These are phyloP conservation scores for Puccinia horiana DNA, from an alignment of 1,284 basidiomycete genomes.

Conservation along the genomic window DNA sequence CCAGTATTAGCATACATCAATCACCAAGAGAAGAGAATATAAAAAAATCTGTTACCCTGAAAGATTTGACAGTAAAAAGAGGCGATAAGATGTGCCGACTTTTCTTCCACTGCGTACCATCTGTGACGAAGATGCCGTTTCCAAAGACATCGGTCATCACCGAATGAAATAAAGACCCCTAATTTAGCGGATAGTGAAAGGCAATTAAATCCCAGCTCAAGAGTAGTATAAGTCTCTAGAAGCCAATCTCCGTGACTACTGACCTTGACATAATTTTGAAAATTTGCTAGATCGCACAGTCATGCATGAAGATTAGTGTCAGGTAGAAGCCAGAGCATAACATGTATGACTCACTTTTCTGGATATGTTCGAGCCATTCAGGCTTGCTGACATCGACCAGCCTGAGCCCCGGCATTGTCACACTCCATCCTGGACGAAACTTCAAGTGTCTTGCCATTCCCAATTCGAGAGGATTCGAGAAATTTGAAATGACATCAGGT, in stretches of 20 bases:
- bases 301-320: neutral
- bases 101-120: conserved; percentile 16
- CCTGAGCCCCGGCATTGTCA: conserved; percentile 40
- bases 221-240: neutral
- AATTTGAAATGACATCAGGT: neutral
- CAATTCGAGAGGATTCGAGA: neutral
- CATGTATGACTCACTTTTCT: conserved; percentile 34
- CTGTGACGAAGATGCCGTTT: conserved; percentile 19
- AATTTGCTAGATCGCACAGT: conserved; percentile 12
- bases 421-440: conserved; percentile 27
- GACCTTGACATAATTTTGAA: conserved; percentile 43
- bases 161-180: conserved; percentile 7
- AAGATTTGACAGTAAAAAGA: conserved; percentile 11
- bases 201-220: neutral
- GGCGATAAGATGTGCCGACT: conserved; percentile 6
- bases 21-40: neutral
- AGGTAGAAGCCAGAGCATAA: neutral
- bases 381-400: conserved; percentile 48
- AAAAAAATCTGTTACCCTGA: neutral
- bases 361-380: conserved; percentile 48
- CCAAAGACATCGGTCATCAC: conserved; percentile 39
- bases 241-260: neutral
- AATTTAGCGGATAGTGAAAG: neutral
- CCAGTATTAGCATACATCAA: neutral
- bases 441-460: conserved; percentile 3